These are phyloP conservation scores for Metschnikowia hibisci DNA, from an alignment of 805 yeast species.

Conservation along the genomic window DNA sequence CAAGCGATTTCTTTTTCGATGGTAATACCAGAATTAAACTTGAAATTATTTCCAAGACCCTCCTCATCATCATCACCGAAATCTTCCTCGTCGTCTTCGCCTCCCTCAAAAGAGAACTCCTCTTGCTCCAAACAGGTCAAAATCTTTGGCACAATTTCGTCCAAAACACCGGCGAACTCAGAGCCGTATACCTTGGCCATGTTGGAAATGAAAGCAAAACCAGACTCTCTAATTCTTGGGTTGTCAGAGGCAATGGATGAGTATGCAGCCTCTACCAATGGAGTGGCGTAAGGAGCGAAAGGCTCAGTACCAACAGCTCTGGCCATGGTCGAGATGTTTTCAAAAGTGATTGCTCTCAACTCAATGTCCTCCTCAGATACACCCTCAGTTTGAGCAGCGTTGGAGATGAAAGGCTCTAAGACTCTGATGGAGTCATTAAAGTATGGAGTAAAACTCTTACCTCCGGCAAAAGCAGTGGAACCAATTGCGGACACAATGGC, in stretches of 20 bases:
- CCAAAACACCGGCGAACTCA: constrained; percentile 83
- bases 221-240: constrained; percentile 88
- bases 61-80: constrained; percentile 52
- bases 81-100: constrained; percentile 46
- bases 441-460: constrained; percentile 81
- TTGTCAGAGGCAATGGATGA: constrained; percentile 70
- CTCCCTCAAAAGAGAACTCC: constrained; percentile 68
- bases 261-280: constrained; percentile 85
- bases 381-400: constrained; percentile 66
- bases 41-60: constrained; percentile 65
- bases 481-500: constrained; percentile 94
- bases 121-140: constrained; percentile 80
- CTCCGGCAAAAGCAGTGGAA: constrained; percentile 94
- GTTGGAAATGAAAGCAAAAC: constrained; percentile 87
- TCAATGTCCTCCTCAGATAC: constrained; percentile 86
- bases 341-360: constrained; percentile 87
- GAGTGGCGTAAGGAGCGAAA: constrained; percentile 81
- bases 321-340: constrained; percentile 91
- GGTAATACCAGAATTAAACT: constrained; percentile 91
- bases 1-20: constrained; percentile 95
- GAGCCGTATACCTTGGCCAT: constrained; percentile 93
- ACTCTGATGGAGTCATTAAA: constrained; percentile 76
- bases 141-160: constrained; percentile 77
- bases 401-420: constrained; percentile 76
- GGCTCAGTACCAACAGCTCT: constrained; percentile 92